Evolutionary conservation across 768 basidiomycete genomes (phyloP).

Genomic region (Mycena kentingensis): DNA sequence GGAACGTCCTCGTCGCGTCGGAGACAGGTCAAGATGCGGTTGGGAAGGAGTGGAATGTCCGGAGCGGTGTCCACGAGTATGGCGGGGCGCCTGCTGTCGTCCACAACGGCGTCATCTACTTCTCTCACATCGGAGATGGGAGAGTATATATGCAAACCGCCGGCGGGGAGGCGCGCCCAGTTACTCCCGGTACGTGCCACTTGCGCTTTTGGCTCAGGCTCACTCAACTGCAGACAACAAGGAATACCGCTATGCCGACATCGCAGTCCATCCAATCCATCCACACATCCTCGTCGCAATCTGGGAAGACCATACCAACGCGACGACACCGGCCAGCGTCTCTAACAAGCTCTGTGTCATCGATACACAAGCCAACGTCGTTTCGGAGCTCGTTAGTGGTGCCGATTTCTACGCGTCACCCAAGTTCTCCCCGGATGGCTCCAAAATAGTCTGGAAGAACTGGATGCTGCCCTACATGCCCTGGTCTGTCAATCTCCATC

Average conservation of each 20-base stretch:
- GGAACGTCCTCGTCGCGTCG: slow-evolving; percentile 45
- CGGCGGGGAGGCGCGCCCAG: slow-evolving; percentile 41
- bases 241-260: slow-evolving; percentile 53
- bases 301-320: slow-evolving; percentile 60
- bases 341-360: slow-evolving; percentile 52
- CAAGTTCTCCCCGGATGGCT: slow-evolving; percentile 60
- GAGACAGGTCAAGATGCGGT: slow-evolving; percentile 45
- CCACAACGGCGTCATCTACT: slow-evolving; percentile 52
- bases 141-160: slow-evolving; percentile 48
- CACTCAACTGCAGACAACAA: slow-evolving; percentile 34
- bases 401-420: slow-evolving; percentile 66
- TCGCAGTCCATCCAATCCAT: slow-evolving; percentile 50
- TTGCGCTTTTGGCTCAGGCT: slow-evolving; percentile 4
- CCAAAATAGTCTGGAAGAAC: slow-evolving; percentile 59
- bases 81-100: slow-evolving; percentile 66
- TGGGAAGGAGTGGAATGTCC: slow-evolving; percentile 53
- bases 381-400: slow-evolving; percentile 45
- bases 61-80: slow-evolving; percentile 68
- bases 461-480: slow-evolving; percentile 64
- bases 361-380: slow-evolving; percentile 37
- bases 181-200: slow-evolving; percentile 53
- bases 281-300: slow-evolving; percentile 50
- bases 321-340: slow-evolving; percentile 44
- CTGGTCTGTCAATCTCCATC: slow-evolving; percentile 39
- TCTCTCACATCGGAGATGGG: slow-evolving; percentile 57